Base-by-base conservation (phyloP, 495 filamentous ascomycete species). In the Penicillium parvum region DNA sequence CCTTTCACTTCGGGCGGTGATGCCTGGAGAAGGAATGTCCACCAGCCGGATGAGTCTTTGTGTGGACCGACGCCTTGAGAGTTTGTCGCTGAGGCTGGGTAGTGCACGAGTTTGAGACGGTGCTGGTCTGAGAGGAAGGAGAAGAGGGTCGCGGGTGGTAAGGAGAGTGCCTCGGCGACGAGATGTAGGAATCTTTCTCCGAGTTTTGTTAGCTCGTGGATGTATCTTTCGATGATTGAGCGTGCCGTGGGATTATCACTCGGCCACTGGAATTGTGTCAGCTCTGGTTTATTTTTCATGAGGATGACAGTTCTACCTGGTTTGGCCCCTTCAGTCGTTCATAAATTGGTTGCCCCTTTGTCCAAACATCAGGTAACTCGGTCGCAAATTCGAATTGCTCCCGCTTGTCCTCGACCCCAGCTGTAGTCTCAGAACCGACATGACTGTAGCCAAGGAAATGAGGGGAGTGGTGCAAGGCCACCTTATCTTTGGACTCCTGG, bases 321-420 rank as follows among this genome's bases (percentile, higher is more conserved):
- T 78, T 79, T 4, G 73, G 75, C n/a, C 75, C 75, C 29, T 71
- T 64, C 28, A 80, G 55, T 7, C 64, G 51, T 60, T 75, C 74
- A 46, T 69, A 74, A 10, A 70, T 42, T 7, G 71, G 65, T 7
- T 50, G 25, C 10, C 55, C 60, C 10, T 52, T 52, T 3, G 35
- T 25, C 60, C 63, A 76, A 5, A 52, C 58, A 10, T 64, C 59
- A 0, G 61, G 51, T 8, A 76, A 47, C 47, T 78, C 75, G 0
- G 73, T 76, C 20, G 71, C 74, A 53, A 78, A 75, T 45, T 80
- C 73, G 16, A 76, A 76, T 46, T 79, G 74, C 45, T 81, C 76
- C 5, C 75, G 57, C 25, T 64, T 52, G 43, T 79, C 76, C 17
- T 54, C 47, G 33, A 64, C 53, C 1, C 74, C 76, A 0, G 65